These are phyloP conservation scores for Rhodamnia argentea DNA, from an alignment of 345 rosid genomes.

Conservation along the genomic window DNA sequence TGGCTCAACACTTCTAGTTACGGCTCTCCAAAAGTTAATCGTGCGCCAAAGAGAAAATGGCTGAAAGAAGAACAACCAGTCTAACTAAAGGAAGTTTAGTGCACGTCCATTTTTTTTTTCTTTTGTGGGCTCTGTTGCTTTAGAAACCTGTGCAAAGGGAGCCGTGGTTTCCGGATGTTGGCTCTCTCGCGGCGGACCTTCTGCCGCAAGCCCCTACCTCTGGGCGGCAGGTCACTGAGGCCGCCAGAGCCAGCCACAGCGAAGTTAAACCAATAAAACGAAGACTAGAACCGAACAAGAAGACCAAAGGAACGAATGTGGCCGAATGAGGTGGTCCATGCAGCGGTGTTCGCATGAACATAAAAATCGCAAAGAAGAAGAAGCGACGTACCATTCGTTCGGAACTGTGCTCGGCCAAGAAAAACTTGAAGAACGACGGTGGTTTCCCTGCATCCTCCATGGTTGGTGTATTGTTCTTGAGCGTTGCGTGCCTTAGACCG, in stretches of 20 bases:
- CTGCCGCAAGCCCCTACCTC: background rate
- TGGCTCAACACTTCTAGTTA: too few species aligned
- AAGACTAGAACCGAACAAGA: background rate
- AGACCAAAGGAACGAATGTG: background rate
- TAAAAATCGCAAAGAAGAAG: background rate
- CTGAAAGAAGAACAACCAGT: background rate
- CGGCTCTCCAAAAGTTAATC: background rate
- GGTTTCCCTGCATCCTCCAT: background rate
- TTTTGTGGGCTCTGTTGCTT: background rate
- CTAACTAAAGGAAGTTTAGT: background rate
- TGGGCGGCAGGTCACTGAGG: background rate
- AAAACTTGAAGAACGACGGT: background rate
- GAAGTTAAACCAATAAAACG: background rate
- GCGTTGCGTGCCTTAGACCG: too few species aligned
- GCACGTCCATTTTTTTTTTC: background rate
- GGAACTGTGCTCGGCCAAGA: background rate
- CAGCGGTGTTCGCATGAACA: background rate
- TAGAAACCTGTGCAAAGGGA: background rate
- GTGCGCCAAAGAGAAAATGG: background rate
- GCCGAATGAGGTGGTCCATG: background rate
- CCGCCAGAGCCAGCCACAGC: background rate
- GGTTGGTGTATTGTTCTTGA: background rate
- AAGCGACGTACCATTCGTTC: background rate
- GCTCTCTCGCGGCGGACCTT: background rate
- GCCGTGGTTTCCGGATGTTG: background rate